Conservation (phyloP, 192 early-diverging fungal species). For the Chytriomyces sp. region DNA sequence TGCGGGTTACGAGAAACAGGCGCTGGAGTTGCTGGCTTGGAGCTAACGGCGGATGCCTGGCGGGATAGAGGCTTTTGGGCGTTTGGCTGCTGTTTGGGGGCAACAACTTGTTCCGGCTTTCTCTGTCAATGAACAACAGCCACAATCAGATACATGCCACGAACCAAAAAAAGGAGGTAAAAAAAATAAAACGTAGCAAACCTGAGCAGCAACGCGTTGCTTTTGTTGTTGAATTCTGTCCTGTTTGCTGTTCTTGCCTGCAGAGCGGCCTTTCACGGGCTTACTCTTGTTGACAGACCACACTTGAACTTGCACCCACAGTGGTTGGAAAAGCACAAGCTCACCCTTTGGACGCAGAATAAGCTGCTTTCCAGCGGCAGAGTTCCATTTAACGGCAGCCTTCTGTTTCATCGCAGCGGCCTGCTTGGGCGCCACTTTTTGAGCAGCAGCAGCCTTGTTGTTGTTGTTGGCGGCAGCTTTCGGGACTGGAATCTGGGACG, state of each 20-base stretch:
- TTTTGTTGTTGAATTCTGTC: slow-evolving; percentile 22
- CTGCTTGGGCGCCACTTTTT: neutral
- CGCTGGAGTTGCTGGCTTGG: slow-evolving; percentile 2
- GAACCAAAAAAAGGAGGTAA: no score
- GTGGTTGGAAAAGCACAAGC: slow-evolving; percentile 21
- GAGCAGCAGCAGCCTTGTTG: neutral
- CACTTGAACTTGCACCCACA: slow-evolving; percentile 22
- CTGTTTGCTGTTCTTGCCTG: neutral
- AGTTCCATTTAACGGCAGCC: slow-evolving; percentile 22
- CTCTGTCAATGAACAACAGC: no score
- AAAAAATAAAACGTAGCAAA: no score
- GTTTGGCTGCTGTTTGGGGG: neutral
- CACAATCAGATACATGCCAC: no score
- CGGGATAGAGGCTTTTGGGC: neutral
- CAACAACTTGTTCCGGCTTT: no score
- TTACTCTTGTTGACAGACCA: neutral
- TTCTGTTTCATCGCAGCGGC: neutral
- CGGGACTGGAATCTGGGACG: no score
- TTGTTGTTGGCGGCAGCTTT: neutral
- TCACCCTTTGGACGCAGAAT: slow-evolving; percentile 24
- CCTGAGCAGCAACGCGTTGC: slow-evolving; percentile 1
- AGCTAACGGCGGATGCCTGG: neutral
- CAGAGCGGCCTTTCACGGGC: slow-evolving; percentile 12
- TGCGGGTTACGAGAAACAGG: neutral
- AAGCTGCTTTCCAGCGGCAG: slow-evolving; percentile 27